Base-by-base conservation (phyloP, 306 rosid species). In the Vigna mungo region DNA sequence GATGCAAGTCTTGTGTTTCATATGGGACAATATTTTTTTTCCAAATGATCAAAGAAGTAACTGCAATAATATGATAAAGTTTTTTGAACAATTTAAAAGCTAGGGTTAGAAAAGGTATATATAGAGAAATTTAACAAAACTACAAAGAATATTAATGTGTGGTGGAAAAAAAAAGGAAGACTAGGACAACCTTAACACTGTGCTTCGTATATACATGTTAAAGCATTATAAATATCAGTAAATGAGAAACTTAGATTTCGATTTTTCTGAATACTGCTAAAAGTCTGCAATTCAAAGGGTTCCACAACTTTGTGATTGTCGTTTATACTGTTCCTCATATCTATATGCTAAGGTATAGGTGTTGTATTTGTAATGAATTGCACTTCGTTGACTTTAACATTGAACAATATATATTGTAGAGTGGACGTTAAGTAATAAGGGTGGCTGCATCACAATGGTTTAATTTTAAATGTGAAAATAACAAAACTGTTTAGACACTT, bases 221-320 rank as follows among this genome's bases (percentile, higher is more conserved):
- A 36, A 51, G n/a, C 64, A 64, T 25, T 58, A 58, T 21, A 13
- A 58, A 3, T 0, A 25, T 25, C 37, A 17, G 17, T 25, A 58
- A 25, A 58, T 58, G 17, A 11, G n/a, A 11, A 44, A 44, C 13
- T 2, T 43, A 43, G 48, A 11, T 43, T 39, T 39, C 1, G 11
- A 39, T 39, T 39, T 39, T 39, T 8, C 44, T 39, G 11, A 39
- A 39, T 39, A 39, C 44, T 39, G 11, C 12, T 39, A 39, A 8
- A 39, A 39, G 23, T 21, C 21, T 25, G 6, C 15, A 1, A 58
- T 25, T 25, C 13, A 12, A 21, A 55, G n/a, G 37, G 54, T 36
- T 20, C n/a, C 68, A 6, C 41, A 36, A 55, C 43, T 21, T 18
- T 32, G 39, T 21, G 48, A 54, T 70, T 70, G 56, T 30, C 74